Evolutionary conservation across 495 filamentous ascomycete species (phyloP).

Genomic region (Trichoderma asperelloides): DNA sequence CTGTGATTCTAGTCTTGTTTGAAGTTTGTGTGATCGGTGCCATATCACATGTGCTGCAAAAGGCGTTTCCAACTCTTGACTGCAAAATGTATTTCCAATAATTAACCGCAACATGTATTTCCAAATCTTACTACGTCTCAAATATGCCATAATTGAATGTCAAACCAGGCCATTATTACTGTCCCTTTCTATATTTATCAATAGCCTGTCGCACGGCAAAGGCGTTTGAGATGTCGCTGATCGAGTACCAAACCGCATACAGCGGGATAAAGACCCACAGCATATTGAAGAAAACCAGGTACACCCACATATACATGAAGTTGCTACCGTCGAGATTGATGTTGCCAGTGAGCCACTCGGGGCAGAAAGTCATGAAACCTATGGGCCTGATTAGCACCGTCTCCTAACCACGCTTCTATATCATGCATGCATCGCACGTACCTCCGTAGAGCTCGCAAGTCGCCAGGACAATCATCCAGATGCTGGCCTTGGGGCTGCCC

Average conservation of each 20-base stretch:
- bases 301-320: constrained; percentile 81
- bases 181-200: background rate
- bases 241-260: constrained; percentile 65
- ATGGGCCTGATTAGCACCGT: background rate
- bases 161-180: no score
- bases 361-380: constrained; percentile 93
- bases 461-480: constrained; percentile 68
- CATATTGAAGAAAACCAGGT: constrained; percentile 84
- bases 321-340: constrained; percentile 71
- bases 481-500: constrained; percentile 52
- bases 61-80: no score
- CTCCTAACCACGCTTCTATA: background rate
- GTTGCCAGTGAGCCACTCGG: constrained; percentile 80
- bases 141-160: no score
- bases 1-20: no score
- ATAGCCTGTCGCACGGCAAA: constrained; percentile 32
- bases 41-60: no score
- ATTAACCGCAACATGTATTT: no score
- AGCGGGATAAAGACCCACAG: constrained; percentile 78
- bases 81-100: no score
- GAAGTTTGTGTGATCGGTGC: no score
- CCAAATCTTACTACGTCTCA: no score
- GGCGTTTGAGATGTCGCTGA: constrained; percentile 48
- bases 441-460: constrained; percentile 92
- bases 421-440: constrained; percentile 18